phyloP scores from a whole-genome alignment of 2,329 filamentous ascomycete genomes.

The Fragosphaeria purpurea region DNA sequence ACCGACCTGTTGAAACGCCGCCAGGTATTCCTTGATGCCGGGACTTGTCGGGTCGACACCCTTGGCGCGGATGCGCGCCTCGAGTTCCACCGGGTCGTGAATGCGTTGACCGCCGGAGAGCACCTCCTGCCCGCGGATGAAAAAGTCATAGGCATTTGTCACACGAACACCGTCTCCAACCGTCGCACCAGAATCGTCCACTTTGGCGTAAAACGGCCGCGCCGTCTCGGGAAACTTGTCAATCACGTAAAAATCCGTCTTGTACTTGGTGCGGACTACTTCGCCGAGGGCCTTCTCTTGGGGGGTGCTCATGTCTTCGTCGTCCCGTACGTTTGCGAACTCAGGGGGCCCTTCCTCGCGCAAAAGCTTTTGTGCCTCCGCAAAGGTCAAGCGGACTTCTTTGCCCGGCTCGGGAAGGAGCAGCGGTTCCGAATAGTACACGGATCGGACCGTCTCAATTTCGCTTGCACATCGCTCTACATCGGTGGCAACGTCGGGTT shows the following conservation, averaged over 20 bases:
- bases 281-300: slow-evolving; percentile 84
- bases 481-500: slow-evolving; percentile 4
- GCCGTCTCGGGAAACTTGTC: slow-evolving; percentile 91
- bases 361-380: slow-evolving; percentile 67
- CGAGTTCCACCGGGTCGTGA: slow-evolving; percentile 65
- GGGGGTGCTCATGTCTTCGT: slow-evolving; percentile 70
- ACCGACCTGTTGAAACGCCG: slow-evolving; percentile 68
- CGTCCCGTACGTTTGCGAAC: slow-evolving; percentile 57
- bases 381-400: slow-evolving; percentile 67
- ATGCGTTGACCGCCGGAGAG: slow-evolving; percentile 88
- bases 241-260: slow-evolving; percentile 92
- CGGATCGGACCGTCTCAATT: slow-evolving; percentile 59
- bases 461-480: slow-evolving; percentile 54
- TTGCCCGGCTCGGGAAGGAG: slow-evolving; percentile 65
- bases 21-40: slow-evolving; percentile 79
- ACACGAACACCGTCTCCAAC: slow-evolving; percentile 26
- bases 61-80: slow-evolving; percentile 65
- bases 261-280: slow-evolving; percentile 77
- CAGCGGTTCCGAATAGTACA: slow-evolving; percentile 71
- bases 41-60: slow-evolving; percentile 66
- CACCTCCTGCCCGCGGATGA: slow-evolving; percentile 88
- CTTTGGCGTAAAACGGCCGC: slow-evolving; percentile 86
- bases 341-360: slow-evolving; percentile 62
- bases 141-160: slow-evolving; percentile 68
- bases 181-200: slow-evolving; percentile 55